phyloP scores from a whole-genome alignment of 768 basidiomycete genomes.

The Lactifluus subvellereus region DNA sequence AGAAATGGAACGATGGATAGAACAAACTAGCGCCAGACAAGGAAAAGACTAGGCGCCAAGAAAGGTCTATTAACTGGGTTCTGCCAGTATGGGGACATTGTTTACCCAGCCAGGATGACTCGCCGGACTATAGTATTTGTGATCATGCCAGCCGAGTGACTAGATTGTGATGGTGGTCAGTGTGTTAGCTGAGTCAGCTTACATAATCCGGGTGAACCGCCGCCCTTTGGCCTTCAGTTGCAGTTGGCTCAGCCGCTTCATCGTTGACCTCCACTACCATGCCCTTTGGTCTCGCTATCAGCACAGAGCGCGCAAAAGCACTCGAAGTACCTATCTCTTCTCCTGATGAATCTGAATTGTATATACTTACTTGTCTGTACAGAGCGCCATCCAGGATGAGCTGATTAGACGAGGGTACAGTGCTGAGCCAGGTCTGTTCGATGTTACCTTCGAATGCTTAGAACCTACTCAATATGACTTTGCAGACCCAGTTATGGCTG shows the following conservation, averaged over 20 bases:
- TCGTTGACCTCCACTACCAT: constrained; percentile 34
- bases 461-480: neutral
- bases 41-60: no score
- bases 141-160: no score
- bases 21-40: no score
- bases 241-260: neutral
- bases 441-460: constrained; percentile 5
- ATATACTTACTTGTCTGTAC: constrained; percentile 19
- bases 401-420: constrained; percentile 70
- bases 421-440: constrained; percentile 61
- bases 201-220: constrained; percentile 7
- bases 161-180: neutral
- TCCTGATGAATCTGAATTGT: neutral
- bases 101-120: no score
- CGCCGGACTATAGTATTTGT: no score
- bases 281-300: constrained; percentile 73
- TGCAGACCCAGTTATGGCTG: constrained; percentile 84
- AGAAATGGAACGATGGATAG: no score
- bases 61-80: no score
- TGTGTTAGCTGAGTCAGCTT: neutral
- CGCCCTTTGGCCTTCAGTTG: neutral
- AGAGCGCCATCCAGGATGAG: constrained; percentile 80
- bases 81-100: no score
- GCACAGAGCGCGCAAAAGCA: constrained; percentile 66
- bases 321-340: constrained; percentile 50